These are phyloP conservation scores for Cryptococcus floricola DNA, from an alignment of 1,284 basidiomycete genomes.

Conservation along the genomic window DNA sequence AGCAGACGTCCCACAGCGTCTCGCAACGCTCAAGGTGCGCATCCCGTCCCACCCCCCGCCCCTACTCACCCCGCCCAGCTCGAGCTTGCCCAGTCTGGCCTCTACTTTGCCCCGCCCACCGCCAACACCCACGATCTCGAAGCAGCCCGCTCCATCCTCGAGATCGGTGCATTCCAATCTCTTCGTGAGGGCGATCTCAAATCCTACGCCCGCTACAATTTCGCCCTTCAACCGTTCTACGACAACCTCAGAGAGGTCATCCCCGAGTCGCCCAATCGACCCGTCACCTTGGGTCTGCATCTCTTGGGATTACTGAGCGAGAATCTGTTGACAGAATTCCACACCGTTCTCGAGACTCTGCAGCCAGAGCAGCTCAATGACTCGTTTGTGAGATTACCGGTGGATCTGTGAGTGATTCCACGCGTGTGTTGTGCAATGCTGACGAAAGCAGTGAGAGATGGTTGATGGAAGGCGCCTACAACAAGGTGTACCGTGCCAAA, in stretches of 20 bases:
- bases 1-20: conserved; percentile 29
- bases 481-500: conserved; percentile 94
- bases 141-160: conserved; percentile 74
- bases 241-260: conserved; percentile 73
- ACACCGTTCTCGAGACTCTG: conserved; percentile 97
- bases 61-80: conserved; percentile 30
- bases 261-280: conserved; percentile 77
- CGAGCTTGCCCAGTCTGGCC: conserved; percentile 44
- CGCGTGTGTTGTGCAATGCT: background rate
- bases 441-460: conserved; percentile 63
- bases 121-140: conserved; percentile 42
- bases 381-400: conserved; percentile 76
- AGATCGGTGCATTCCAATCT: conserved; percentile 91
- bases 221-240: conserved; percentile 88
- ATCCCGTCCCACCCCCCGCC: background rate
- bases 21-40: conserved; percentile 44
- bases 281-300: conserved; percentile 84
- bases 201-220: conserved; percentile 92
- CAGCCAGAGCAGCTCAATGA: conserved; percentile 61
- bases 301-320: conserved; percentile 91
- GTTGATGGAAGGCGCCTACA: conserved; percentile 98
- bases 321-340: conserved; percentile 96
- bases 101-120: conserved; percentile 47
- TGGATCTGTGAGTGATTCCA: conserved; percentile 58
- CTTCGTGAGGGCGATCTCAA: conserved; percentile 82